Evolutionary conservation across 768 basidiomycete species (phyloP), one percentile per base, ranked within the genome.

Genomic region (Asterophora parasitica): DNA sequence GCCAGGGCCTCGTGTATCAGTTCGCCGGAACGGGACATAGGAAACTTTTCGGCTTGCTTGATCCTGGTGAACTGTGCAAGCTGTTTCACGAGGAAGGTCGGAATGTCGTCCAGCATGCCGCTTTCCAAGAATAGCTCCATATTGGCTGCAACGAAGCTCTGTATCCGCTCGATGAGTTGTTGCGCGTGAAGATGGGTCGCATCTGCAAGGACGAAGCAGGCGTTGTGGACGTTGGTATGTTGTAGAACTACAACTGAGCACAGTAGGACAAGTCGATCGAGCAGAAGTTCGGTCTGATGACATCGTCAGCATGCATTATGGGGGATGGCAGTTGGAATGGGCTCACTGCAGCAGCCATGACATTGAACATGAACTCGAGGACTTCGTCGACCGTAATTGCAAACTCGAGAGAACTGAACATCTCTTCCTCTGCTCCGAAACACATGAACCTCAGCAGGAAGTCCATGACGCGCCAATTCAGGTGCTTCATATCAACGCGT

Each of bases 101-200:
- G 73, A 31, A 95, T 74, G 43, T 85, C 85, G 48, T 93, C 88
- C 17, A 99, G 76, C 57, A 94, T 77, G 13, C 78, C 77, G 28
- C 73, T 74, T 60, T 97, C 92, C 15, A 99, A 76, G 42, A 96
- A 75, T 0, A 83, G 81, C 64, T 99, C 96, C 71, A 95, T 72
- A 59, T 92, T 94, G 48, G 80, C 78, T 2, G 79, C 68, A 58
- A 96, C 84, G 64, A 92, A 97, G 19, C 73, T 78, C 63, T 92
- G 81, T 30, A 97, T 67, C 48, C 83, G 77, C 27, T 79, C 74
- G 16, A 82, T 75, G 35, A 99, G 79, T 1, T 79, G 76, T 11
- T 64, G 58, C 7, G 86, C 88, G 54, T 89, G 79, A 66, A 82
- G 88, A 61, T 88, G 79, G 0, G 82, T 77, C 0, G 94, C 93